Conservation (phyloP, 2,329 filamentous ascomycete species). For the Diaporthe batatas region DNA sequence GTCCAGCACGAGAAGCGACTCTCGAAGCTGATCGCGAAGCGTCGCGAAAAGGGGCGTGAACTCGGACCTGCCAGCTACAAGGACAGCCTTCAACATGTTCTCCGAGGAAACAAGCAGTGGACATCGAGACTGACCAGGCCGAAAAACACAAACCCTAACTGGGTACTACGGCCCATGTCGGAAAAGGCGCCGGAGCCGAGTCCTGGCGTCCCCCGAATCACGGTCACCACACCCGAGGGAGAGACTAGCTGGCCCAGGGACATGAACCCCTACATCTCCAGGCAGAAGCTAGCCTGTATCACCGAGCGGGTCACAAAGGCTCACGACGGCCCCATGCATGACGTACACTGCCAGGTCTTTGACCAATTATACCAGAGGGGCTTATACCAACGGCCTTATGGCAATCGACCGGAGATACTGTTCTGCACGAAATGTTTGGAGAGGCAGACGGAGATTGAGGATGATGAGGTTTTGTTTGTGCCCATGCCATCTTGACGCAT, state of each 20-base stretch:
- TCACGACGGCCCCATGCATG: neutral
- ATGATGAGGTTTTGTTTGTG: neutral
- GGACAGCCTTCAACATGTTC: neutral
- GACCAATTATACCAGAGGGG: neutral
- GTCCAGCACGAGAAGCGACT: neutral
- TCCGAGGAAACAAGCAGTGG: neutral
- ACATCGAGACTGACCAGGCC: no score
- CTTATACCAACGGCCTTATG: neutral
- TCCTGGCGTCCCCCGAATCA: neutral
- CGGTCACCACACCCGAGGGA: neutral
- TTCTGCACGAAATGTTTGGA: neutral
- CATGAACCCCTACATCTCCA: neutral
- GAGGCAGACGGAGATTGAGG: neutral
- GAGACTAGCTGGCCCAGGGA: slow-evolving; percentile 8
- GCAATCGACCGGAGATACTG: neutral
- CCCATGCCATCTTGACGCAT: no score
- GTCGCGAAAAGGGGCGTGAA: no score
- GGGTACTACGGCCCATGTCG: neutral
- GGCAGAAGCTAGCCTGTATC: accelerated
- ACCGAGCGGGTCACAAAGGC: neutral
- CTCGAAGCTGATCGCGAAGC: no score
- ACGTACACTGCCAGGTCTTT: neutral
- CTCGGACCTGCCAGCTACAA: accelerated
- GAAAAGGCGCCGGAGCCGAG: neutral
- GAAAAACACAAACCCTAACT: neutral